A percentile compares a stretch with the other conserved stretches of the same genome.
Conservation (phyloP, 768 basidiomycete genomes). For the Saitozyma podzolica region DNA sequence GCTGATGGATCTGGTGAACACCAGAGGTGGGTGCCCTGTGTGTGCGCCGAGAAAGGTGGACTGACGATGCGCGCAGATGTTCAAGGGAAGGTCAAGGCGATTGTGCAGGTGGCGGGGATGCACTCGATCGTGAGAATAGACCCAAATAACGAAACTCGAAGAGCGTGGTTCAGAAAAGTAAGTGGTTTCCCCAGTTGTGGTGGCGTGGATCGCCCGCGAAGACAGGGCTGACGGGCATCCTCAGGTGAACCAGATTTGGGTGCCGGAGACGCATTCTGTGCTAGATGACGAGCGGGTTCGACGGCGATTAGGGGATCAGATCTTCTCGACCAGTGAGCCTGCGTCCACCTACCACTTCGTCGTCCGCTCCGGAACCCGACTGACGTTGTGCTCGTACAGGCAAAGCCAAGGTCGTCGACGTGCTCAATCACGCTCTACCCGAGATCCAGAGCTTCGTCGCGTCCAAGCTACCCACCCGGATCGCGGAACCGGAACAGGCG, state of each 20-base stretch:
- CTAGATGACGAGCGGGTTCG: constrained; percentile 54
- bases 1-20: constrained; percentile 70
- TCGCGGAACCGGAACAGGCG: too few relatives aligned
- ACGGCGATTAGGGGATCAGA: constrained; percentile 64
- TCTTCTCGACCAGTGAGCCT: constrained; percentile 64
- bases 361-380: background rate
- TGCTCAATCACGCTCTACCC: constrained; percentile 69
- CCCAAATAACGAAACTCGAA: constrained; percentile 60
- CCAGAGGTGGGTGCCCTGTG: constrained; percentile 60
- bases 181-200: constrained; percentile 14
- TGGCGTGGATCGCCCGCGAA: background rate
- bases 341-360: background rate
- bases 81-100: constrained; percentile 65
- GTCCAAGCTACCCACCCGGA: constrained; percentile 13
- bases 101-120: constrained; percentile 77
- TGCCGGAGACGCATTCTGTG: constrained; percentile 64
- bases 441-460: constrained; percentile 63
- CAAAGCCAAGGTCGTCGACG: constrained; percentile 70
- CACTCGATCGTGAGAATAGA: constrained; percentile 47
- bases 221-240: constrained; percentile 1
- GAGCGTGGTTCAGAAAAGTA: constrained; percentile 74
- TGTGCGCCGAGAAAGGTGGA: constrained; percentile 26
- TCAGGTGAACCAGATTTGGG: constrained; percentile 53
- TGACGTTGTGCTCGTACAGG: constrained; percentile 54
- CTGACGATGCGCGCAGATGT: constrained; percentile 53